Evolutionary conservation across 345 rosid species (phyloP).

Genomic region (Salix suchowensis): DNA sequence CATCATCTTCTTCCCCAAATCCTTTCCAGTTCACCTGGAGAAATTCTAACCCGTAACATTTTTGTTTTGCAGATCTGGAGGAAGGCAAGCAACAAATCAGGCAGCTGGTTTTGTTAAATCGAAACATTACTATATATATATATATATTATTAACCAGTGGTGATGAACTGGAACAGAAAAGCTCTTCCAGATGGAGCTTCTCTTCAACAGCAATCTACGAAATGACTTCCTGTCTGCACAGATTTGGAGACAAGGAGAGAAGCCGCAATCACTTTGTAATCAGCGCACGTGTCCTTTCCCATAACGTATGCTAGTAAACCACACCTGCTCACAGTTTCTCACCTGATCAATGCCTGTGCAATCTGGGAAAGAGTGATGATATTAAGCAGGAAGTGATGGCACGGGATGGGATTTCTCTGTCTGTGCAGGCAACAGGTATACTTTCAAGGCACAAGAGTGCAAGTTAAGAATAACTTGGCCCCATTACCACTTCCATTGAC

Average conservation of each 20-base stretch:
- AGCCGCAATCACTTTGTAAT: not conserved
- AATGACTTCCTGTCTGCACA: not conserved
- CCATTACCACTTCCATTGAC: slow-evolving; percentile 23
- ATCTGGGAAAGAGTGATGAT: no score
- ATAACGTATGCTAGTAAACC: not conserved
- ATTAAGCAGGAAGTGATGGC: not conserved
- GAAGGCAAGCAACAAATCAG: not conserved
- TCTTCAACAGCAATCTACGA: not conserved
- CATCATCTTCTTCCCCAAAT: no score
- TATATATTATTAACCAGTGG: not conserved
- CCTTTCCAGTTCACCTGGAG: no score
- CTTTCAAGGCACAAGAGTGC: slow-evolving; percentile 46
- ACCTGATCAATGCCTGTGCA: not conserved
- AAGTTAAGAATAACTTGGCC: slow-evolving; percentile 59
- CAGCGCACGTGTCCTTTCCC: not conserved
- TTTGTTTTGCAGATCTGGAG: not conserved
- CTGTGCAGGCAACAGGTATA: slow-evolving; percentile 59
- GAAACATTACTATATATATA: not conserved
- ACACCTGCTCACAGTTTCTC: not conserved
- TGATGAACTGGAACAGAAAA: not conserved
- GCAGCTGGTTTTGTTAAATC: not conserved
- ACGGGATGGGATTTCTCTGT: slow-evolving; percentile 71
- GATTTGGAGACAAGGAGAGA: not conserved
- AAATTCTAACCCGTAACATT: no score
- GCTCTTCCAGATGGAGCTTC: not conserved